Evolutionary conservation across 2,329 filamentous ascomycete genomes (phyloP), one percentile per base, ranked within the genome.

Genomic region (Fusarium paranaense): DNA sequence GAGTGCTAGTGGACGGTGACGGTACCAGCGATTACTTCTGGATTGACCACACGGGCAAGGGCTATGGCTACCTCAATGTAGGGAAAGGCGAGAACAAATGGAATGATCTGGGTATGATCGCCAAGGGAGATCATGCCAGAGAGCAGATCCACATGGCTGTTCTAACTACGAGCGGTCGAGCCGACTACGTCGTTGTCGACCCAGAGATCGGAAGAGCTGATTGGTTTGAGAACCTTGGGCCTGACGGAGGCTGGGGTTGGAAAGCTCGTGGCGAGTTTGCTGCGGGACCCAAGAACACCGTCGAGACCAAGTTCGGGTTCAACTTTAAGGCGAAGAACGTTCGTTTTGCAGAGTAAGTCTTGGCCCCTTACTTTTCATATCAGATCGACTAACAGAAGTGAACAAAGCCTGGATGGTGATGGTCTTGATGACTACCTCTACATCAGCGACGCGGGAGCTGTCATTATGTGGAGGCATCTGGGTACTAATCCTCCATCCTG

Each of bases 311-410:
- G 40, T 67, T 63, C 25, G 64, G 50, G 16, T 67, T 60, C 30
- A 52, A 27, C 2, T 67, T 63, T 38, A 56, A 62, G n/a, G 47
- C n/a, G 9, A 62, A 62, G 47, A 67, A 67, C 33, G 59, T 67
- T 4, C 64, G 59, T 5, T 67, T 67, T 25, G 64, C 64, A 5
- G 64, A 67, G 64, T 66, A 62, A 25, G 64, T 62, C 22, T 47
- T 25, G 40, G 22, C 6, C 18, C 16, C 35, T 38, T 1, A 4
- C 35, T 38, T 5, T n/a, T n/a, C 5, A n/a, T 38, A n/a, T 5
- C 11, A 2, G 9, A 14, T 47, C 14, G 0, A 5, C 42, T 47
- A 2, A 30, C 27, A 30, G 27, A 30, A 30, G 27, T 30, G 27
- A 30, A 30, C 9, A 30, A 30, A 30, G 27, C 27, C 7, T 30